These are phyloP conservation scores for Ustilaginoidea virens DNA, from an alignment of 2,329 filamentous ascomycete genomes.

Conservation along the genomic window DNA sequence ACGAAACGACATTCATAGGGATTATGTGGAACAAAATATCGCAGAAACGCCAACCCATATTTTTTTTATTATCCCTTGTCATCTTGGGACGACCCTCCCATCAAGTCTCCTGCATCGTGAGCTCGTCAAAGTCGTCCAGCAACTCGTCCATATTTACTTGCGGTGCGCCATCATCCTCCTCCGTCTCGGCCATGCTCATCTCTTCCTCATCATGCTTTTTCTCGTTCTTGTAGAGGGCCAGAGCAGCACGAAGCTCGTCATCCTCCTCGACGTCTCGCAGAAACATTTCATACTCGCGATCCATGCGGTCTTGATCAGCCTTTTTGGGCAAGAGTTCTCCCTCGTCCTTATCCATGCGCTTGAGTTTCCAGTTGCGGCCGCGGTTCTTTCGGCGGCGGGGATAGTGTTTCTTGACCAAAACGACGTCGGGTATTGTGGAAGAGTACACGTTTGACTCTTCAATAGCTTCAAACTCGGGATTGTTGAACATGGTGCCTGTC, in stretches of 20 bases:
- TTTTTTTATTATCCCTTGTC: neutral
- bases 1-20: no score
- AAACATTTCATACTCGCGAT: slow-evolving; percentile 95
- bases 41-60: neutral
- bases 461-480: slow-evolving; percentile 66
- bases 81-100: no score
- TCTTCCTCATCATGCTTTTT: slow-evolving; percentile 39
- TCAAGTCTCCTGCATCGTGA: slow-evolving; percentile 29
- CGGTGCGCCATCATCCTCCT: slow-evolving; percentile 48
- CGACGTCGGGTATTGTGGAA: slow-evolving; percentile 72
- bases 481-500: slow-evolving; percentile 85
- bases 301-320: slow-evolving; percentile 73
- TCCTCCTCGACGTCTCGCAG: slow-evolving; percentile 94
- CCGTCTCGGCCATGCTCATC: slow-evolving; percentile 53
- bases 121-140: slow-evolving; percentile 85
- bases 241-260: slow-evolving; percentile 65
- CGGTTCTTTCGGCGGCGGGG: slow-evolving; percentile 66
- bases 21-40: no score
- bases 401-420: slow-evolving; percentile 96
- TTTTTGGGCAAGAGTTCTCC: slow-evolving; percentile 76
- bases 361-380: slow-evolving; percentile 82
- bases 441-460: slow-evolving; percentile 64
- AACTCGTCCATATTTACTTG: slow-evolving; percentile 66
- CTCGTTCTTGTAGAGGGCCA: slow-evolving; percentile 71
- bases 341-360: slow-evolving; percentile 83